Evolutionary conservation across 2,329 filamentous ascomycete species (phyloP).

Genomic region (Endocalyx cinctus): DNA sequence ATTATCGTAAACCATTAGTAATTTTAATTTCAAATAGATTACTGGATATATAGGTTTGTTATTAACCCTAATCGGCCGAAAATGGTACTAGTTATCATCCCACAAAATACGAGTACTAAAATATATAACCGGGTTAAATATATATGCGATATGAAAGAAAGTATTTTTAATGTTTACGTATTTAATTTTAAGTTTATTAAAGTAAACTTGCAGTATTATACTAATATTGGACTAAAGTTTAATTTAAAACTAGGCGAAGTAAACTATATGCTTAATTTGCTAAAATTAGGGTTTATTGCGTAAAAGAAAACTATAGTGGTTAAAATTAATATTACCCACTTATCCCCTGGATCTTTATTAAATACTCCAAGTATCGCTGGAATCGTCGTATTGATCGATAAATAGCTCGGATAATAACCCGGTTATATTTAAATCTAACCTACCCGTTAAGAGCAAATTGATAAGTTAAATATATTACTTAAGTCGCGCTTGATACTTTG

Average conservation of each 20-base stretch:
- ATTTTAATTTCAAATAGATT: conserved; percentile 1
- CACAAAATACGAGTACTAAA: conserved; percentile 34
- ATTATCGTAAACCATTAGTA: not conserved
- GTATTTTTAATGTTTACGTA: conserved; percentile 56
- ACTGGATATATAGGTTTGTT: conserved; percentile 2
- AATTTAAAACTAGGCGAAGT: conserved; percentile 60
- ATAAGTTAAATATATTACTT: conserved; percentile 54
- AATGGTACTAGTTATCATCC: conserved; percentile 45
- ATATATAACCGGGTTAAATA: conserved; percentile 56
- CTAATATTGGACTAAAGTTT: conserved; percentile 56
- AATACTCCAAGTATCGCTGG: conserved; percentile 62
- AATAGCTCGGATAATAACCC: conserved; percentile 61
- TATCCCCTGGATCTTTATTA: conserved; percentile 57
- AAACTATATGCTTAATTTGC: conserved; percentile 48
- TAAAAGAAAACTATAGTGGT: conserved; percentile 65
- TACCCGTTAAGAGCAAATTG: conserved; percentile 58
- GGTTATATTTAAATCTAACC: conserved; percentile 57
- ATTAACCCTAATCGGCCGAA: not conserved
- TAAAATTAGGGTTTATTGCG: conserved; percentile 44
- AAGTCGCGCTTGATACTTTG: conserved; percentile 57
- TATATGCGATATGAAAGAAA: conserved; percentile 50
- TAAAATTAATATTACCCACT: conserved; percentile 71
- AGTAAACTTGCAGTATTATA: conserved; percentile 39
- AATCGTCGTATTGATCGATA: conserved; percentile 64
- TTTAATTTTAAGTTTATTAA: conserved; percentile 43